Evolutionary conservation across 2,329 filamentous ascomycete species (phyloP), one percentile per base, ranked within the genome.

Genomic region (Plectosphaerella sp.): DNA sequence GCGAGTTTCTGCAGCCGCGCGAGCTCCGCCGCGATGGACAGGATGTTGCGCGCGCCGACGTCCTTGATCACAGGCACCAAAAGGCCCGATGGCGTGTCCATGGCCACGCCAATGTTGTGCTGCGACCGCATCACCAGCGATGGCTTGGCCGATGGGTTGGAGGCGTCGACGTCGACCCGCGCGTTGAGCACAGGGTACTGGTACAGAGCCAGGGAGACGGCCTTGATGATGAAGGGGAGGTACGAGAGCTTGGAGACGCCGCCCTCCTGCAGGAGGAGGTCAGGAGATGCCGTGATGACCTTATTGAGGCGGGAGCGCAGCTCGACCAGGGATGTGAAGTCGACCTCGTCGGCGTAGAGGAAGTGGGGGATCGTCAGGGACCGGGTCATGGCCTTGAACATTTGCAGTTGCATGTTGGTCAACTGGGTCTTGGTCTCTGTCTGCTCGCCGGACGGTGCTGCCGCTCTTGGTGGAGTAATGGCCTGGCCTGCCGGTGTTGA

Each of bases 351-450:
- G 39, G 91, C 88, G 73, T 96, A 99, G 55, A 97, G 83, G 72
- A 99, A 97, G 71, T 97, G 94, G 0, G 94, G 94, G 61, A 97
- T 97, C 48, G 72, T 83, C 57, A 99, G 80, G 3, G 93, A 97
- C 53, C 85, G 85, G 14, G 93, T 97, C 94, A 99, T 99, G 54
- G 86, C 82, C 74, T 95, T 97, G 84, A 96, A 97, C 94, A 99
- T 99, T 65, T 91, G 88, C 37, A 82, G 79, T 72, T 97, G 93
- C 14, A 89, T 88, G 37, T 86, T 86, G 12, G 89, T 89, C 55
- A 99, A 76, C 52, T 82, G 75, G 33, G 87, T 77, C 2, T 77
- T 70, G 9, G 84, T 88, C 69, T 97, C 94, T 50, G 73, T 74
- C 67, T 89, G 87, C 45, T 73, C 72, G 2, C 77, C 73, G 14